phyloP scores from a whole-genome alignment of 2,329 filamentous ascomycete species.

The Bipolaris gigantea region DNA sequence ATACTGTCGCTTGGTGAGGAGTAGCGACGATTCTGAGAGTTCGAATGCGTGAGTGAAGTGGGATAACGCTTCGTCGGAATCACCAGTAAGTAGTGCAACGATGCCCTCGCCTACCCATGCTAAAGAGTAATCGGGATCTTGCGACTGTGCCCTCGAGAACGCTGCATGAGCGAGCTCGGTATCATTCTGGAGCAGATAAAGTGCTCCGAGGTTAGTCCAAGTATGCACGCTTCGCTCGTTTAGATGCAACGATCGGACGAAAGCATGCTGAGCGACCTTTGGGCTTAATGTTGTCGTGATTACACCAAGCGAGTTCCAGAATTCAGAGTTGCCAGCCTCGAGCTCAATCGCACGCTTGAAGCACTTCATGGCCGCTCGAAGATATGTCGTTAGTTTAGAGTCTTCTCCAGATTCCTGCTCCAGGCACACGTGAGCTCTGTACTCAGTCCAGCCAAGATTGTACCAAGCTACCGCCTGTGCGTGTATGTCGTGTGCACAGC shows the following conservation, averaged over 20 bases:
- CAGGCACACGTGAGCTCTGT: constrained; percentile 73
- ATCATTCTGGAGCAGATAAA: constrained; percentile 85
- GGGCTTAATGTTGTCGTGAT: constrained; percentile 85
- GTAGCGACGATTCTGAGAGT: constrained; percentile 76
- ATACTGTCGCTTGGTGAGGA: constrained; percentile 77
- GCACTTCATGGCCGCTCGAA: constrained; percentile 80
- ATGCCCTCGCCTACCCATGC: constrained; percentile 94
- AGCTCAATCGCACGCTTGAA: constrained; percentile 97
- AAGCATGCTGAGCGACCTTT: constrained; percentile 87
- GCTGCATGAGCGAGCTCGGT: constrained; percentile 82
- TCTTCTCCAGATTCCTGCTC: constrained; percentile 43
- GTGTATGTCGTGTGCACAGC: constrained; percentile 72
- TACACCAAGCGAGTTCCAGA: constrained; percentile 95
- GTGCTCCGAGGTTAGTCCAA: constrained; percentile 88
- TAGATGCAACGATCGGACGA: constrained; percentile 87
- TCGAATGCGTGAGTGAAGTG: constrained; percentile 95
- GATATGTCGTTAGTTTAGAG: constrained; percentile 62
- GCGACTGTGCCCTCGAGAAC: constrained; percentile 88
- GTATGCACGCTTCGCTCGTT: constrained; percentile 81
- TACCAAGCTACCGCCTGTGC: constrained; percentile 96
- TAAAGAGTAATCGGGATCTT: constrained; percentile 88
- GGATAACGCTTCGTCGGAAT: constrained; percentile 74
- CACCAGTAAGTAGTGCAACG: constrained; percentile 75
- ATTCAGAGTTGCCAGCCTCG: constrained; percentile 90
- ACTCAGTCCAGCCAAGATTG: constrained; percentile 93